A percentile compares a stretch with the other conserved stretches of the same genome.
phyloP scores from a whole-genome alignment of 257 asterid genomes.

The Jacaranda mimosifolia region DNA sequence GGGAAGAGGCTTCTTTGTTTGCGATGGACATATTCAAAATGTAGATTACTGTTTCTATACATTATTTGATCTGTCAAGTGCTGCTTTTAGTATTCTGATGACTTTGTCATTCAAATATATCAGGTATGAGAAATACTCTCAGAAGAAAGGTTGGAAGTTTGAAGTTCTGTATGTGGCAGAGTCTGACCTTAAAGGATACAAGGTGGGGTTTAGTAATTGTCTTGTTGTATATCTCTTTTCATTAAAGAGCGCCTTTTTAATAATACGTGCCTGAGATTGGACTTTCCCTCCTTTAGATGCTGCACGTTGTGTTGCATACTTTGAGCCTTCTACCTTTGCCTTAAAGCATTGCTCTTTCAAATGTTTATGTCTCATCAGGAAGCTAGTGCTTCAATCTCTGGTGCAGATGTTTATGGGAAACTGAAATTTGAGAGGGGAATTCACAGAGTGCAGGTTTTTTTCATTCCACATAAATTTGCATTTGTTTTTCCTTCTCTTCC shows the following conservation, averaged over 20 bases:
- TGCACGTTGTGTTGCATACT: constrained; percentile 7
- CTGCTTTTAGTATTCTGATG: constrained; percentile 29
- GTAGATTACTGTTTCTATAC: constrained; percentile 47
- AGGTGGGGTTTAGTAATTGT: constrained; percentile 55
- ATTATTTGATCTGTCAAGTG: constrained; percentile 22
- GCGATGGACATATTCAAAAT: constrained; percentile 95
- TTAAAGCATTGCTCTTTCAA: constrained; percentile 19
- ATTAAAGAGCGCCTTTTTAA: background rate
- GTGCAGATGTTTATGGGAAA: constrained; percentile 90
- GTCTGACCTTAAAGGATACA: constrained; percentile 88
- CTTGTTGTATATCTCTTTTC: background rate
- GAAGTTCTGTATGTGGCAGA: constrained; percentile 80
- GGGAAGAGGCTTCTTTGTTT: constrained; percentile 97
- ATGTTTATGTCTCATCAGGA: constrained; percentile 59
- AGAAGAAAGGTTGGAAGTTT: constrained; percentile 87
- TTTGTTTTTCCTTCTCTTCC: constrained; percentile 12
- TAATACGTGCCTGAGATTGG: background rate
- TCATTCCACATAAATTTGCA: constrained; percentile 26
- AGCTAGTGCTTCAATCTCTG: constrained; percentile 94
- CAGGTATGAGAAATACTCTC: constrained; percentile 91
- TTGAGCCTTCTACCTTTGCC: constrained; percentile 30
- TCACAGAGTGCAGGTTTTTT: constrained; percentile 93
- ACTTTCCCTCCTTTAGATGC: constrained; percentile 13
- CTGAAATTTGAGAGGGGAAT: constrained; percentile 96
- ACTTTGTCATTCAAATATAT: constrained; percentile 12